Evolutionary conservation across 1,284 basidiomycete genomes (phyloP).

Genomic region (Sporisorium iseilematis-ciliati): DNA sequence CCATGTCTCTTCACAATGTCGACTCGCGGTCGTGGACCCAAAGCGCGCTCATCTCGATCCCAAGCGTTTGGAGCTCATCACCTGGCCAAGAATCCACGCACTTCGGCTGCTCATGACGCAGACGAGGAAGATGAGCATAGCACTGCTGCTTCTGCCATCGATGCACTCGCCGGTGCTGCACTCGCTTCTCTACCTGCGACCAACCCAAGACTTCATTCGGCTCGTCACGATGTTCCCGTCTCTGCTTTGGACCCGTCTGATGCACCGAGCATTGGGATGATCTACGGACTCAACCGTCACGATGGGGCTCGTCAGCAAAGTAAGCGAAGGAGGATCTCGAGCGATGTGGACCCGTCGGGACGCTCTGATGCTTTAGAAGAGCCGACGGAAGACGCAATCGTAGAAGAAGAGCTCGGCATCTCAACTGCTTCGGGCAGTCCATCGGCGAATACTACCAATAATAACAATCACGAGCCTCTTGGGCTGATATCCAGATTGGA

Average conservation of each 20-base stretch:
- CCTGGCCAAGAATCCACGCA: slow-evolving; percentile 44
- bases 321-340: slow-evolving; percentile 34
- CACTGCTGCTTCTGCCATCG: slow-evolving; percentile 35
- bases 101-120: slow-evolving; percentile 24
- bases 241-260: slow-evolving; percentile 45
- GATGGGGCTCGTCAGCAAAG: slow-evolving; percentile 11
- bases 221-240: slow-evolving; percentile 49
- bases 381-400: slow-evolving; percentile 8
- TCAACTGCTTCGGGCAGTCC: slow-evolving; percentile 23
- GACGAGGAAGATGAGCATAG: slow-evolving; percentile 38
- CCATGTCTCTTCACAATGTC: slow-evolving; percentile 56
- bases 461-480: slow-evolving; percentile 13
- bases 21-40: slow-evolving; percentile 45
- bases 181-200: slow-evolving; percentile 39
- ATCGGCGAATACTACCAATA: not conserved
- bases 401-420: slow-evolving; percentile 10
- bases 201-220: slow-evolving; percentile 35
- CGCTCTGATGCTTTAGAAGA: not conserved
- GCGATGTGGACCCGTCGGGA: not conserved
- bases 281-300: slow-evolving; percentile 48
- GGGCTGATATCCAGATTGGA: slow-evolving; percentile 33
- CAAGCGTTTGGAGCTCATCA: slow-evolving; percentile 50
- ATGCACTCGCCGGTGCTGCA: slow-evolving; percentile 48
- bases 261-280: slow-evolving; percentile 52
- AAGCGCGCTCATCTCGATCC: slow-evolving; percentile 45